Evolutionary conservation across 139 green algal species (phyloP), one percentile per base, ranked within the genome.

Genomic region (Tetratostichococcus sp.): DNA sequence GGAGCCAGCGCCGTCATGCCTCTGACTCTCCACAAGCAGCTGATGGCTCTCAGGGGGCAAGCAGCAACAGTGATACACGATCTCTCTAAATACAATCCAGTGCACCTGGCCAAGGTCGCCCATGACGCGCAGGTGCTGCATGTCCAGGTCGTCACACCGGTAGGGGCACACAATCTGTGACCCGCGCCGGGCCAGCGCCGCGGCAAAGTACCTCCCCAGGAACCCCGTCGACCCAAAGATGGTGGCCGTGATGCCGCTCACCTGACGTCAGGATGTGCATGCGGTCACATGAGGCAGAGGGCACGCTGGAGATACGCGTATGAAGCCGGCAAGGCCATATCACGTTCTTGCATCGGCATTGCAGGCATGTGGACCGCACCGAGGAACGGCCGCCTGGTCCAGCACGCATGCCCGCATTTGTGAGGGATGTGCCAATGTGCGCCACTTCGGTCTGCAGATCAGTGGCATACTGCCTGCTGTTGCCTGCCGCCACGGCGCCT

Each of bases 201-300:
- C 94, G 21, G 92, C 89, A 16, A 99, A 80, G 76, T 99, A 99
- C 28, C 92, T 88, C 22, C 90, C 95, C 62, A 99, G 77, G 84
- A 98, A 99, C 22, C 95, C 95, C 14, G 92, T 94, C 43, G 81
- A 82, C 28, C 95, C 95, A 84, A 98, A 99, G 17, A 99, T 89
- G 22, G 94, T 97, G 1, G 91, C 95, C 1, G 83, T 89, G 32
- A 97, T 80, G n/a, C 95, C 95, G 74, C 72, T 90, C 26, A 92
- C 78, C 88, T 93, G 84, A 19, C 58, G n/a, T n/a, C 39, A 50
- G 39, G 8, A 11, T 21, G 39, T 50, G 39, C 8, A 50, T 21
- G 39, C 39, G 11, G 39, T n/a, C n/a, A n/a, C n/a, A n/a, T n/a
- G n/a, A n/a, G n/a, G n/a, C n/a, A n/a, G n/a, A n/a, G n/a, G n/a